These are phyloP conservation scores for Kodamaea hsintzibuensis DNA, from an alignment of 805 yeast genomes.

Conservation along the genomic window DNA sequence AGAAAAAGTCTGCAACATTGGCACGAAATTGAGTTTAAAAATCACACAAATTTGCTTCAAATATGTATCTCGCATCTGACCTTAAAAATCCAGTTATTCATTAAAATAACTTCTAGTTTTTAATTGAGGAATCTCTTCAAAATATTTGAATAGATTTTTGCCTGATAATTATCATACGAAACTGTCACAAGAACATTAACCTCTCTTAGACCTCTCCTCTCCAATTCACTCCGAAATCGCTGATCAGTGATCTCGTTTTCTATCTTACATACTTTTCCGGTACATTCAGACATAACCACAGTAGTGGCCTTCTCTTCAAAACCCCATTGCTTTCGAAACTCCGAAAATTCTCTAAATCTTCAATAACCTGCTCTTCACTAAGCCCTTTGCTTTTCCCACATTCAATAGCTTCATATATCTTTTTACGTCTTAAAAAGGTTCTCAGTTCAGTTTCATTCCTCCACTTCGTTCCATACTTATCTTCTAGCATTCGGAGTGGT, in stretches of 20 bases:
- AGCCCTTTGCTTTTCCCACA: conserved; percentile 47
- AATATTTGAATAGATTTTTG: not conserved
- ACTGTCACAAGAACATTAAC: not conserved
- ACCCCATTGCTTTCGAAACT: conserved; percentile 40
- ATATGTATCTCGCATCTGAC: not conserved
- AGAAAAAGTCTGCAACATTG: not conserved
- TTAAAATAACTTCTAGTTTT: too few relatives aligned
- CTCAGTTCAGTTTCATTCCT: conserved; percentile 55
- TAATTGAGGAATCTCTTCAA: too few relatives aligned
- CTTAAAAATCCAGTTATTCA: not conserved
- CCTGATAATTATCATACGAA: not conserved
- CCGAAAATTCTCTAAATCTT: conserved; percentile 48
- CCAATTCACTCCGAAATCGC: too few relatives aligned
- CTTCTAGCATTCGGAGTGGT: conserved; percentile 50
- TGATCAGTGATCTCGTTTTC: too few relatives aligned
- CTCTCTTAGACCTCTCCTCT: too few relatives aligned
- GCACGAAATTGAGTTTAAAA: not conserved
- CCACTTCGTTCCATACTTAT: conserved; percentile 54
- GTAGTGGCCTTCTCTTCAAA: conserved; percentile 30
- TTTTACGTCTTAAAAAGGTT: conserved; percentile 53
- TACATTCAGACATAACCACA: conserved; percentile 17
- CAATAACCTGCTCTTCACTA: conserved; percentile 42
- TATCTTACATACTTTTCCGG: conserved; percentile 15
- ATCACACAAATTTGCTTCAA: not conserved
- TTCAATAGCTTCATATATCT: conserved; percentile 57